Conservation (phyloP, 352 stramenopile species). For the Globisporangium parvum region DNA sequence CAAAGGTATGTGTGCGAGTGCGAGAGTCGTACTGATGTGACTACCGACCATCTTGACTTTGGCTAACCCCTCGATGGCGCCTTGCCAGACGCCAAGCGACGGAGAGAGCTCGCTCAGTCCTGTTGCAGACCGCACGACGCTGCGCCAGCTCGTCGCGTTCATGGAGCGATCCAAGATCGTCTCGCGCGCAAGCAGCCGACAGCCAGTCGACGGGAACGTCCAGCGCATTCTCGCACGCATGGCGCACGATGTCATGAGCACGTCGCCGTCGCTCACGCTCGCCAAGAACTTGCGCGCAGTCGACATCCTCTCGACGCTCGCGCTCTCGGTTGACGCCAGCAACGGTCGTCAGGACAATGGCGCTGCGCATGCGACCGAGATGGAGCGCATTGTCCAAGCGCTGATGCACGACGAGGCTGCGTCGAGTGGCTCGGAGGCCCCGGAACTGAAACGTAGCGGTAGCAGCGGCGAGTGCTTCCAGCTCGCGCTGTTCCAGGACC, state of each 20-base stretch:
- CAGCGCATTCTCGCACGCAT: constrained; percentile 68
- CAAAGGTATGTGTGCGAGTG: constrained; percentile 19
- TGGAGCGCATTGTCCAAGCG: constrained; percentile 21
- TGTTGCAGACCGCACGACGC: constrained; percentile 51
- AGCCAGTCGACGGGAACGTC: constrained; percentile 20
- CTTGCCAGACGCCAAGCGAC: constrained; percentile 17
- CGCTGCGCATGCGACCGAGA: background rate
- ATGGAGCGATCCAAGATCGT: constrained; percentile 13
- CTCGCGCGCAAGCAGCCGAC: constrained; percentile 1
- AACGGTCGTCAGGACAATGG: background rate
- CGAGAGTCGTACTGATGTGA: too few relatives aligned
- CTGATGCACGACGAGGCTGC: constrained; percentile 13
- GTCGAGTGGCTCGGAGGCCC: too few relatives aligned
- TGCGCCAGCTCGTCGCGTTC: constrained; percentile 69
- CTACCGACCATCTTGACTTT: too few relatives aligned
- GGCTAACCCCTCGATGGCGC: too few relatives aligned
- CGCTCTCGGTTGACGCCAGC: constrained; percentile 40
- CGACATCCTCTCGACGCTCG: constrained; percentile 47
- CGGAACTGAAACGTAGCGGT: background rate
- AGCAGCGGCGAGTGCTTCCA: constrained; percentile 7
- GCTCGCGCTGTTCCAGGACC: constrained; percentile 39
- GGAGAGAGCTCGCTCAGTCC: constrained; percentile 40
- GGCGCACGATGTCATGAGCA: constrained; percentile 30
- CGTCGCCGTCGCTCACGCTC: constrained; percentile 36
- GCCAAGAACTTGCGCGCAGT: constrained; percentile 40